Evolutionary conservation across 352 stramenopile genomes (phyloP).

Genomic region (Globisporangium iwayamae): DNA sequence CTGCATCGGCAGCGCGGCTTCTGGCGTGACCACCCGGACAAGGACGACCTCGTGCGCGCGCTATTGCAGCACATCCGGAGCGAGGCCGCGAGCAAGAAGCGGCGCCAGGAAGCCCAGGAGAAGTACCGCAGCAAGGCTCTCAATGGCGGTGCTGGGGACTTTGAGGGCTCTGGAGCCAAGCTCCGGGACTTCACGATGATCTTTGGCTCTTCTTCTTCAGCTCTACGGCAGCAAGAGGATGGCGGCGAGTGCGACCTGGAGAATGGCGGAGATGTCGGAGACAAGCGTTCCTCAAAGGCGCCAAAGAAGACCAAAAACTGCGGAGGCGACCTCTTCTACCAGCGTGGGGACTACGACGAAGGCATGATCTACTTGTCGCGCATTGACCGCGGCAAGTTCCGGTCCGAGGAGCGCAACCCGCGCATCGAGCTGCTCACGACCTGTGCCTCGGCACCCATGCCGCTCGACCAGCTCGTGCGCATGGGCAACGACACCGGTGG

Average conservation of each 20-base stretch:
- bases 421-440: conserved; percentile 51
- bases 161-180: conserved; percentile 21
- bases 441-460: conserved; percentile 34
- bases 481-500: conserved; percentile 21
- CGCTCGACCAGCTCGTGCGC: conserved; percentile 43
- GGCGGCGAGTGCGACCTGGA: background rate
- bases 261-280: background rate
- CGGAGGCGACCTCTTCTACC: conserved; percentile 80
- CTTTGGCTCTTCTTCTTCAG: conserved; percentile 21
- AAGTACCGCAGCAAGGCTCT: conserved; percentile 56
- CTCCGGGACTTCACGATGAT: conserved; percentile 63
- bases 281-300: conserved; percentile 14
- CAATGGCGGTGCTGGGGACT: conserved; percentile 19
- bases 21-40: conserved; percentile 87
- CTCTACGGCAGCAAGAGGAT: background rate
- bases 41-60: conserved; percentile 86
- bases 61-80: conserved; percentile 83
- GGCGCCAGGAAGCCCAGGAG: conserved; percentile 74
- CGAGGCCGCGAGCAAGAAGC: conserved; percentile 77
- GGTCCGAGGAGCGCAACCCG: conserved; percentile 49
- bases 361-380: conserved; percentile 84
- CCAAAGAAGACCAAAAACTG: conserved; percentile 37
- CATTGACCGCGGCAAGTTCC: conserved; percentile 69
- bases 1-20: conserved; percentile 87
- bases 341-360: conserved; percentile 82